Base-by-base conservation (phyloP, 2,329 filamentous ascomycete species). In the Xenoacremonium recifei region DNA sequence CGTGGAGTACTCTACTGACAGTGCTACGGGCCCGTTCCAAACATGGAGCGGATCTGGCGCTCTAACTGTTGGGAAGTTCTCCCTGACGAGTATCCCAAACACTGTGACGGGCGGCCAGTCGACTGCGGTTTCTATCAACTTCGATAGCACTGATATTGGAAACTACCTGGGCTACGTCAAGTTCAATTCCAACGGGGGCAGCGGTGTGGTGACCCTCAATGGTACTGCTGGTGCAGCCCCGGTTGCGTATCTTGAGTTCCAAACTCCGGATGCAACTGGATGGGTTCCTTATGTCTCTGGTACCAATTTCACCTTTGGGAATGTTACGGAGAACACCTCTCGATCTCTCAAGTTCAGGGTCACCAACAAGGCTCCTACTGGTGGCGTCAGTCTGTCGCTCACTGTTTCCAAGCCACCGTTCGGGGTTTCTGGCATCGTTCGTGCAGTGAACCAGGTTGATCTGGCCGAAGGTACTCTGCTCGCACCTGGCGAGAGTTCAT, bases 321-420 rank as follows among this genome's bases (percentile, higher is more conserved):
- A 75, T 29, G 77, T 82, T 3, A 71, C 68, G 1, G 69, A 80
- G 52, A 77, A 77, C 27, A 70, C 63, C 0, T 72, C 70, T 0
- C 64, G 61, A 1, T 67, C 65, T 4, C 65, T 80, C 4, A 70
- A 68, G 38, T 65, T 82, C 58, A 70, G 79, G 1, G 55, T 82
- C 18, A 77, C 71, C 25, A 82, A 82, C 54, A 66, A 59, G 2
- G 77, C 74, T 4, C 59, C 66, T 0, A 37, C 59, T 0, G 72
- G 71, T 3, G 69, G 69, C 5, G 70, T 75, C 11, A 61, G 62
- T 2, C 66, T 82, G 2, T 76, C 72, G 0, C 60, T 82, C 12
- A 81, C 78, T 0, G 76, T 83, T 3, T 82, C 79, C 0, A 83
- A 83, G 54, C 77, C 78, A 4, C 79, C 79, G 0, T 80, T 77